These are phyloP conservation scores for Leccinum proliferum DNA, from an alignment of 1,284 basidiomycete species.

Conservation along the genomic window DNA sequence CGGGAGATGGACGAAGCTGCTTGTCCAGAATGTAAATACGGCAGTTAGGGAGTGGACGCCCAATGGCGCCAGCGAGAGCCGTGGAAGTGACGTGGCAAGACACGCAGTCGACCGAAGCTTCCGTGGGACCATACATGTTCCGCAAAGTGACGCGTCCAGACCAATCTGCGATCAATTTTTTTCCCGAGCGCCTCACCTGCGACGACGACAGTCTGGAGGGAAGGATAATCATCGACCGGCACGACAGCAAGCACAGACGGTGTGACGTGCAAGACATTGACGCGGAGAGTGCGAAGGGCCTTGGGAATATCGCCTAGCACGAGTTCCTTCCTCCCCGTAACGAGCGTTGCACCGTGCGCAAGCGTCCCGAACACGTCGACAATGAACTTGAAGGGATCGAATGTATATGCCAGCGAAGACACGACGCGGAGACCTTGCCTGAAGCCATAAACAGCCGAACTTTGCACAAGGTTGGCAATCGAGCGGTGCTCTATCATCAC, in stretches of 20 bases:
- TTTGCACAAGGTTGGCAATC: slow-evolving; percentile 28
- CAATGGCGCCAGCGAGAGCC: slow-evolving; percentile 23
- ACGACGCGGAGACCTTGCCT: slow-evolving; percentile 20
- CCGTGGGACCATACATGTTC: slow-evolving; percentile 34
- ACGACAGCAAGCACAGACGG: slow-evolving; percentile 26
- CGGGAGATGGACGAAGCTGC: slow-evolving; percentile 23
- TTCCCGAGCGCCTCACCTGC: slow-evolving; percentile 27
- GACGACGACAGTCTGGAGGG: slow-evolving; percentile 23
- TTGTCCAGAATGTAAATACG: slow-evolving; percentile 31
- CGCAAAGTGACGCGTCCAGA: slow-evolving; percentile 22
- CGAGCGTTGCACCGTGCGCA: no score
- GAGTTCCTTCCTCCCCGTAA: no score
- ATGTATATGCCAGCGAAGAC: slow-evolving; percentile 28
- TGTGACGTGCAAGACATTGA: slow-evolving; percentile 26
- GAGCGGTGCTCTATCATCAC: slow-evolving; percentile 30
- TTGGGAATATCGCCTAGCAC: slow-evolving; percentile 4
- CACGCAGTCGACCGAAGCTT: slow-evolving; percentile 28
- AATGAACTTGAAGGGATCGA: slow-evolving; percentile 22
- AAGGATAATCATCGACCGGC: slow-evolving; percentile 22
- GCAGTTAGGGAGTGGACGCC: slow-evolving; percentile 28
- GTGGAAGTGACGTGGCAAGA: slow-evolving; percentile 24
- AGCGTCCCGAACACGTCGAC: no score
- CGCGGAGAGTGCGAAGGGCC: slow-evolving; percentile 23
- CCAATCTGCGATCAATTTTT: slow-evolving; percentile 27
- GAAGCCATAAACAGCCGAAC: slow-evolving; percentile 23